Conservation (phyloP, 495 filamentous ascomycete genomes). For the Podospora bellae-mahoneyi region DNA sequence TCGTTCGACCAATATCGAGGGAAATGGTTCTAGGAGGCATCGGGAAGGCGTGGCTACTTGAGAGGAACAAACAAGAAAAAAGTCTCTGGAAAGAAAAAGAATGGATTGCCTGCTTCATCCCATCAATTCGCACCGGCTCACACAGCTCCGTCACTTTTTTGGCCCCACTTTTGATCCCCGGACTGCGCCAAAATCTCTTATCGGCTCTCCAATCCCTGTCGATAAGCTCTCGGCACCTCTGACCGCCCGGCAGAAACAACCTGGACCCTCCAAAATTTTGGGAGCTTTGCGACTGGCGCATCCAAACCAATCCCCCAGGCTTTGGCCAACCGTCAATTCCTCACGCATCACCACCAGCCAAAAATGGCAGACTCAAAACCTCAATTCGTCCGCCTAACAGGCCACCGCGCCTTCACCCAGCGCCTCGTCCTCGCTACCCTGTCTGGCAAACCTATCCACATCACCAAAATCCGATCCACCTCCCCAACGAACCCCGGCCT, state of each 20-base stretch:
- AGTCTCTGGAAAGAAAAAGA: not conserved
- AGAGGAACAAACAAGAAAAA: slow-evolving; percentile 6
- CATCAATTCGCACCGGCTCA: not conserved
- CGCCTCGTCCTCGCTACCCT: slow-evolving; percentile 89
- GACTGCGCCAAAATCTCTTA: slow-evolving; percentile 20
- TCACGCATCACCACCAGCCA: slow-evolving; percentile 6
- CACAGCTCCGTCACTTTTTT: slow-evolving; percentile 21
- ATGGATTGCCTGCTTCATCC: not conserved
- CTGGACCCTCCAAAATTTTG: slow-evolving; percentile 34
- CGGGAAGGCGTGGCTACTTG: not conserved
- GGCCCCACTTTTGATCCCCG: slow-evolving; percentile 8
- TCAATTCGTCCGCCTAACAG: slow-evolving; percentile 64
- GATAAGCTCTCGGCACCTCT: slow-evolving; percentile 19
- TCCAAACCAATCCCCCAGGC: slow-evolving; percentile 5
- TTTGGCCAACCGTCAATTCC: slow-evolving; percentile 1
- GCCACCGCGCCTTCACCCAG: slow-evolving; percentile 75
- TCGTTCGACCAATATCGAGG: slow-evolving; percentile 28
- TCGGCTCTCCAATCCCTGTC: slow-evolving; percentile 19
- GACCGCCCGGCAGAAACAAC: slow-evolving; percentile 35
- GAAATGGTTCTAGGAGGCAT: slow-evolving; percentile 34
- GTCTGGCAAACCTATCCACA: slow-evolving; percentile 81
- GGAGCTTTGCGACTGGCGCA: slow-evolving; percentile 10
- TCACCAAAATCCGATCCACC: slow-evolving; percentile 86
- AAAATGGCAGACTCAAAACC: slow-evolving; percentile 43
- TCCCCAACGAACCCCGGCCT: slow-evolving; percentile 84